Evolutionary conservation across 306 rosid genomes (phyloP), one percentile per base, ranked within the genome.

Genomic region (Ammopiptanthus mongolicus): DNA sequence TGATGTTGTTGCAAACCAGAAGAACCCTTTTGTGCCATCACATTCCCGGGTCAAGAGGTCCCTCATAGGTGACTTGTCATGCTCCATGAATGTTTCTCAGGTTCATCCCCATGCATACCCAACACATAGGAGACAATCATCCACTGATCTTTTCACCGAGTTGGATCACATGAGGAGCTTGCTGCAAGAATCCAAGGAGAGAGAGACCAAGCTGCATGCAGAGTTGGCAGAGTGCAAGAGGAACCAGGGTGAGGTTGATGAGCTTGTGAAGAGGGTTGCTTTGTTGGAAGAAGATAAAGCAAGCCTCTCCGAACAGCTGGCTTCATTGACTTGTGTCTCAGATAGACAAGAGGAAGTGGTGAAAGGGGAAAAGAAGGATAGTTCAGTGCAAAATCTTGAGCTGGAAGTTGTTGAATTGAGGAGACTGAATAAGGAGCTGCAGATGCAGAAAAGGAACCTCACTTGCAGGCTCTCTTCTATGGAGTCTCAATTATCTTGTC

Each of bases 331-430:
- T 0, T 69, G 84, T 65, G 82, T 78, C 63, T 51, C 81, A 6
- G 95, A 68, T 44, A 86, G 62, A 81, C 82, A 46, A 11, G 91
- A 86, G 13, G 87, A 85, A 39, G 68, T 37, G 2, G 74, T 34
- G 58, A 86, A 76, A 76, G 86, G 52, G 48, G 91, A 71, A 50
- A 66, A 63, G 0, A 72, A 79, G 10, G 86, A 81, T 37, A 41
- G 72, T 55, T 64, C 69, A 2, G 29, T 33, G 8, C 82, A 81
- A 59, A 83, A 80, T 69, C 85, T 83, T 69, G 98, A 94, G 75
- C 86, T 94, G 56, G 97, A 94, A 53, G 93, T 94, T 75, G 90
- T 94, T 19, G 97, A 94, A 73, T 74, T 94, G 87, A 90, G 96
- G 83, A 85, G 98, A 19, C 50, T 94, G 64, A 94, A 91, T 73